Conservation (phyloP, 352 stramenopile genomes). For the Thalassiosira exigua region DNA sequence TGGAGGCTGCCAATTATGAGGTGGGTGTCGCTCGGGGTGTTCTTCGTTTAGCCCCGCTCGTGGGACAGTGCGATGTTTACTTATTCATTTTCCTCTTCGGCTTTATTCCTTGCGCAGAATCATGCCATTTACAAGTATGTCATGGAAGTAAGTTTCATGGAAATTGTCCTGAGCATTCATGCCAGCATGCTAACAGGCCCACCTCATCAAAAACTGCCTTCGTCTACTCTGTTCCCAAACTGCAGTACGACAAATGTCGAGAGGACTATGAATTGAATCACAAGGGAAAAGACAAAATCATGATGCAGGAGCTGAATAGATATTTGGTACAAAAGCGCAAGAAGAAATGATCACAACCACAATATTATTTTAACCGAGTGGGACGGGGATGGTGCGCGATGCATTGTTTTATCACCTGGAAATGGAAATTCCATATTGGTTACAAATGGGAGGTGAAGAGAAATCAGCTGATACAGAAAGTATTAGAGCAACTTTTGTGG, state of each 20-base stretch:
- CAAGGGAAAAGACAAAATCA: conserved; percentile 47
- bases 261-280: conserved; percentile 51
- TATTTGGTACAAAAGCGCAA: conserved; percentile 55
- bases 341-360: too few relatives aligned
- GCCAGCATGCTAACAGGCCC: too few relatives aligned
- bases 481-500: too few relatives aligned
- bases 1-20: conserved; percentile 63
- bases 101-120: conserved; percentile 31
- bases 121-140: conserved; percentile 56
- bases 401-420: too few relatives aligned
- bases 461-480: too few relatives aligned
- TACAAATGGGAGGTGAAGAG: too few relatives aligned
- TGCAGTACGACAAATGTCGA: conserved; percentile 49
- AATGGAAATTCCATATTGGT: too few relatives aligned
- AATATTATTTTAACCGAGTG: too few relatives aligned
- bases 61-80: too few relatives aligned
- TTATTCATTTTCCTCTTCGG: conserved; percentile 12
- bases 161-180: background rate
- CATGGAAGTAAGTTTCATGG: conserved; percentile 37
- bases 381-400: too few relatives aligned
- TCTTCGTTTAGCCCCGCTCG: too few relatives aligned
- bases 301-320: conserved; percentile 56
- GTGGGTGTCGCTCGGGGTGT: conserved; percentile 15
- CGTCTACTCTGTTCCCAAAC: background rate
- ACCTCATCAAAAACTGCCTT: too few relatives aligned